phyloP scores from a whole-genome alignment of 257 asterid genomes.

The Solanum bulbocastanum region DNA sequence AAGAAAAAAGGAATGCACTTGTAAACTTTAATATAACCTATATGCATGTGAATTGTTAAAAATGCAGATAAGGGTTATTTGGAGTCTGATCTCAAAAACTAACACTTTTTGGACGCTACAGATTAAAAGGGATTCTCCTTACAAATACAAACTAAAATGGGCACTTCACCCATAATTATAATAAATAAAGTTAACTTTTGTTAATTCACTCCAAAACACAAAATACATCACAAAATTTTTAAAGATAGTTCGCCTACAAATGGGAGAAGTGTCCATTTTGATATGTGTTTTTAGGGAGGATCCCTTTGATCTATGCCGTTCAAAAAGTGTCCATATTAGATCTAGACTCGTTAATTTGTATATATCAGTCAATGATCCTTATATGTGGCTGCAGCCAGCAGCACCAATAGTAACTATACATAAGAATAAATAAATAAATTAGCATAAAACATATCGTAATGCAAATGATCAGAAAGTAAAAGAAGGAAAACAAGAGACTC shows the following conservation, averaged over 20 bases:
- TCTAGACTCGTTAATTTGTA: neutral
- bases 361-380: neutral
- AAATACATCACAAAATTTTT: neutral
- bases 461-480: neutral
- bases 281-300: neutral
- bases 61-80: neutral
- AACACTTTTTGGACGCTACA: too few species aligned
- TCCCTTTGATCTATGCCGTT: neutral
- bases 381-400: neutral
- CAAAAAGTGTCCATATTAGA: neutral
- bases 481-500: neutral
- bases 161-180: too few species aligned
- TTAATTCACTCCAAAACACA: neutral
- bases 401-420: neutral
- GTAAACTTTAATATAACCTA: neutral
- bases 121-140: too few species aligned
- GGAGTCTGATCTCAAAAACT: neutral
- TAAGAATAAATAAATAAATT: neutral
- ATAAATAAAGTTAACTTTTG: neutral
- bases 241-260: neutral
- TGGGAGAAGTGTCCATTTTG: neutral
- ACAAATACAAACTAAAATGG: too few species aligned
- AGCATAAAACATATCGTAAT: neutral
- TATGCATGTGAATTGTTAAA: neutral
- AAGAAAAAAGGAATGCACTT: neutral